Conservation (phyloP, 208 protist species). For the Leptomonas seymouri region DNA sequence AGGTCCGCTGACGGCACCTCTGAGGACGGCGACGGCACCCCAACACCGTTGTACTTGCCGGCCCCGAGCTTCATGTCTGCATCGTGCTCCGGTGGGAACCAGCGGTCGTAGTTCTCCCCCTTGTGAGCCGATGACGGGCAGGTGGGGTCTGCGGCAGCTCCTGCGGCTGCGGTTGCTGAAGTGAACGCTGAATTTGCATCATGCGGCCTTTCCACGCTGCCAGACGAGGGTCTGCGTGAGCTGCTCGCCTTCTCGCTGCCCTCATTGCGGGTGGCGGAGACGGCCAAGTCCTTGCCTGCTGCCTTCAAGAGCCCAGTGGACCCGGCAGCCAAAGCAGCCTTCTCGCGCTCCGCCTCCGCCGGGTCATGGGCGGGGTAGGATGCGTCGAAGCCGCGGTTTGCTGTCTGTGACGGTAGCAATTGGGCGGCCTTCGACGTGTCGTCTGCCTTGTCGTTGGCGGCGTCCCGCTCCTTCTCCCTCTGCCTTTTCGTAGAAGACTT, state of each 20-base stretch:
- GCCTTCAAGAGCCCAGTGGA: background rate
- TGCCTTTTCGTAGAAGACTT: constrained; percentile 17
- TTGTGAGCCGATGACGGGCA: background rate
- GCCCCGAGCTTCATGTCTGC: constrained; percentile 22
- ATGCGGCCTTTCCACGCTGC: background rate
- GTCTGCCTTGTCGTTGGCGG: background rate
- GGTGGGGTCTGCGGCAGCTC: background rate
- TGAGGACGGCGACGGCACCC: constrained; percentile 6
- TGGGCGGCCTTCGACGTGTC: background rate
- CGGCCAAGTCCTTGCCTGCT: background rate
- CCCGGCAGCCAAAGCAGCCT: background rate
- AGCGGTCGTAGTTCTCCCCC: constrained; percentile 8
- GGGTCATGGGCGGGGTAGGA: background rate
- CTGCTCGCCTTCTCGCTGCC: background rate
- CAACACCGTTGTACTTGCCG: constrained; percentile 27
- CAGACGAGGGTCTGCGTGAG: background rate
- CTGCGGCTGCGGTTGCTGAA: too few relatives aligned
- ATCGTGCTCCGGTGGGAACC: constrained; percentile 30
- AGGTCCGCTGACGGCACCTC: constrained; percentile 3
- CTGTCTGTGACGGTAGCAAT: background rate
- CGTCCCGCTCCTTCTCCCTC: background rate
- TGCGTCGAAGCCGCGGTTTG: background rate
- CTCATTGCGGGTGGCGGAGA: background rate
- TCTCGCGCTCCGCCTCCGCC: background rate
- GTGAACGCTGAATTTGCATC: background rate